Conservation (phyloP, 2,329 filamentous ascomycete species). For the Simplicillium sp. region DNA sequence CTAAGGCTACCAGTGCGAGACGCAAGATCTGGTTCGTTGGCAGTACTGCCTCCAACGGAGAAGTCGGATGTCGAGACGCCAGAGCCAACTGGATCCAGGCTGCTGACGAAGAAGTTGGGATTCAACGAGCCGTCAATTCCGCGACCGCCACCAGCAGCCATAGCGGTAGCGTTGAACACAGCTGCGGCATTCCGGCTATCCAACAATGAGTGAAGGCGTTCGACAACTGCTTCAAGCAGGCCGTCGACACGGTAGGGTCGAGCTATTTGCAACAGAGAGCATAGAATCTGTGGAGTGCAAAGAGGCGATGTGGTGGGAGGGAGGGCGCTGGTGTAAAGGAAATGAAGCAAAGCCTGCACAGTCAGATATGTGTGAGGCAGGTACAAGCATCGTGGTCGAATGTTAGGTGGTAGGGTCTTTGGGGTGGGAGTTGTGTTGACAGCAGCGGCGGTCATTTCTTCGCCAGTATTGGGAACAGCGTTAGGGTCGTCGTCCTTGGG, state of each 20-base stretch:
- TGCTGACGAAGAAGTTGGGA: constrained; percentile 51
- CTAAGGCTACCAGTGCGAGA: constrained; percentile 29
- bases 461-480: constrained; percentile 28
- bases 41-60: constrained; percentile 18
- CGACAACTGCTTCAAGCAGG: constrained; percentile 82
- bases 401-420: constrained; percentile 45
- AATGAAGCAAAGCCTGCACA: constrained; percentile 82
- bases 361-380: constrained; percentile 88
- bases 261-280: constrained; percentile 86
- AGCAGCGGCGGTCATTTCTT: constrained; percentile 28
- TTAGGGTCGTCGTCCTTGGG: constrained; percentile 30
- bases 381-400: constrained; percentile 77
- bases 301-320: constrained; percentile 66
- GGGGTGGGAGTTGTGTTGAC: constrained; percentile 50
- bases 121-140: constrained; percentile 62
- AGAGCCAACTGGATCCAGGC: constrained; percentile 31
- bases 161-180: constrained; percentile 95
- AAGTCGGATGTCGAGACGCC: constrained; percentile 23
- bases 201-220: constrained; percentile 78
- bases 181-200: constrained; percentile 92
- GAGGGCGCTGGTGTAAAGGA: constrained; percentile 84
- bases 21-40: constrained; percentile 20
- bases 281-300: constrained; percentile 91
- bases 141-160: constrained; percentile 89
- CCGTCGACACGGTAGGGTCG: constrained; percentile 91